Evolutionary conservation across 352 stramenopile species (phyloP).

Genomic region (Phytophthora cactorum): DNA sequence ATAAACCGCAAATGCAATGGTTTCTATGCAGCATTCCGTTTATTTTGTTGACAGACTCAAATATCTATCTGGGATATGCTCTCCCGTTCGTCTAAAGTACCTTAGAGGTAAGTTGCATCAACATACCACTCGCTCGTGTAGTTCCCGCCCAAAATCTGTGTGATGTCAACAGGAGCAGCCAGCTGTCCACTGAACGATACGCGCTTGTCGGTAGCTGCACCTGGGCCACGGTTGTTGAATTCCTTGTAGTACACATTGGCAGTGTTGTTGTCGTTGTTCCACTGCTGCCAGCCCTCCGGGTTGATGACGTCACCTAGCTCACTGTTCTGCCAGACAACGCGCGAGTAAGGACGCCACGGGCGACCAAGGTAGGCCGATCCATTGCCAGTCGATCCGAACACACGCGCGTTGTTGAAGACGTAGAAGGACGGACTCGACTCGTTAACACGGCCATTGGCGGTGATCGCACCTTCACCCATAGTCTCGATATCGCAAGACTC

Average conservation of each 20-base stretch:
- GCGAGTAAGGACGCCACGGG: constrained; percentile 12
- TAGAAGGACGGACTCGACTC: constrained; percentile 8
- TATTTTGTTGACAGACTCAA: background rate
- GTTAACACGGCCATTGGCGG: constrained; percentile 13
- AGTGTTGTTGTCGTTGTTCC: constrained; percentile 14
- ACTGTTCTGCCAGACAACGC: constrained; percentile 19
- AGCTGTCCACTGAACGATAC: constrained; percentile 17
- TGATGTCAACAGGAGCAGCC: constrained; percentile 3
- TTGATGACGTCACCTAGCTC: constrained; percentile 15
- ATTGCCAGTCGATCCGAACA: constrained; percentile 6
- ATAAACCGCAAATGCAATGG: too few relatives aligned
- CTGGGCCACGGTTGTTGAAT: constrained; percentile 19
- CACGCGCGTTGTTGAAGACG: constrained; percentile 20
- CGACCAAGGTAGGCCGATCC: constrained; percentile 10
- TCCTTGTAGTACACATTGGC: constrained; percentile 15
- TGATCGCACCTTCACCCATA: constrained; percentile 13
- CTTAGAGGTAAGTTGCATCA: constrained; percentile 12
- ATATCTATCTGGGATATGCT: background rate
- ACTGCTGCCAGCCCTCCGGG: constrained; percentile 10
- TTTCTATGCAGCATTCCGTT: background rate
- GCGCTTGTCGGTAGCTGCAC: constrained; percentile 14
- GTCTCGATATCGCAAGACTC: constrained; percentile 18
- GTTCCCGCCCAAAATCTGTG: constrained; percentile 11
- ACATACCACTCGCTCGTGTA: constrained; percentile 13
- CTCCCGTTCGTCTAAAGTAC: background rate